Evolutionary conservation across 805 yeast genomes (phyloP), one percentile per base, ranked within the genome.

Genomic region (Metahyphopichia silvanorum): DNA sequence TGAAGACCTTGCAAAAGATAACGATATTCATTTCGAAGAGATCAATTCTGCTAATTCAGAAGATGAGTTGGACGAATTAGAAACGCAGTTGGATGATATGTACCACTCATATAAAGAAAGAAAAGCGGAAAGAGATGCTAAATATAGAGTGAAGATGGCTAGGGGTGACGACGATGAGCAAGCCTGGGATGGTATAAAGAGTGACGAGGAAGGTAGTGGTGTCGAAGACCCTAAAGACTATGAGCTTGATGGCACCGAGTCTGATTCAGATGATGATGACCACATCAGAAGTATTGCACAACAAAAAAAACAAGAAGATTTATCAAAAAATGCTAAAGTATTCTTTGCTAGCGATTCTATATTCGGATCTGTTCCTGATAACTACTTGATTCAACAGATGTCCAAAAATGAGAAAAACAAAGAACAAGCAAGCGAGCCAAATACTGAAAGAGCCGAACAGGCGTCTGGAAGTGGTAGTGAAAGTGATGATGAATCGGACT

Each of bases 1-100:
- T 39, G 77, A 77, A 32, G 86, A 78, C 34, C 41, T 72, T 21
- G 61, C 69, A 5, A 63, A 63, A 36, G 84, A 73, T 43, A 72
- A 71, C 35, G 86, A 80, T 44, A 76, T 77, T 33, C 71, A 72
- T 42, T 60, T 76, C 36, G 71, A 60, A 17, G 60, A 48, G 13
- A 47, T 33, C 13, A 57, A 36, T 11, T 57, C 45, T 18, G 45
- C 40, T 16, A 57, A 63, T 42, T 54, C 68, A 16, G 79, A 59
- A 4, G 83, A 74, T 16, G 82, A 76, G 43, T 51, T 66, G 7
- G 89, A 63, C 49, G 77, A 73, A 42, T 71, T 93, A 37, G 99
- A 89, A 51, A 78, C 75, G 7, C 85, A 88, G 61, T 70, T 93
- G 37, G 87, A 89, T 54, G 72, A 69, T 38, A 86, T 88, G 96